phyloP scores from a whole-genome alignment of 2,329 filamentous ascomycete species.

The Ceratocystis cacaofunesta region DNA sequence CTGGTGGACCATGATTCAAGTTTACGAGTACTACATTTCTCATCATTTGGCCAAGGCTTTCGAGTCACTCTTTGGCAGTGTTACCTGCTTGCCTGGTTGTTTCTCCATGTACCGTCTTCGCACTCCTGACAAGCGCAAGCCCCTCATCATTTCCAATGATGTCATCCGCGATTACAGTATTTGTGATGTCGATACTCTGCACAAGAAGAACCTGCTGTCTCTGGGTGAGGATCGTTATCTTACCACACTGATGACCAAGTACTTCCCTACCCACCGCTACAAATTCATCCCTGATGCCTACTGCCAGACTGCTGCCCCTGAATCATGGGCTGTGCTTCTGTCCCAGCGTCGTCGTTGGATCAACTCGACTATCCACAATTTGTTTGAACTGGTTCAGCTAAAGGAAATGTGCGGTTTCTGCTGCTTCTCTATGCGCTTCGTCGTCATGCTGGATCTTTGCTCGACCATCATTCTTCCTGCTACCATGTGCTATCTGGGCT shows the following conservation, averaged over 20 bases:
- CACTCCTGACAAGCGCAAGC: conserved; percentile 85
- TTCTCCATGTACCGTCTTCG: conserved; percentile 98
- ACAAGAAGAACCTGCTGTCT: conserved; percentile 89
- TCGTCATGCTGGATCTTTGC: conserved; percentile 86
- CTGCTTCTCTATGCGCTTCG: conserved; percentile 94
- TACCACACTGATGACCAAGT: conserved; percentile 94
- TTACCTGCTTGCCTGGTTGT: conserved; percentile 98
- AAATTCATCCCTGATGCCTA: conserved; percentile 92
- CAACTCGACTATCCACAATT: conserved; percentile 95
- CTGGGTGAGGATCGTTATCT: conserved; percentile 95
- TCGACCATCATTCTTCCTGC: conserved; percentile 86
- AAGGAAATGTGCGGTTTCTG: conserved; percentile 97
- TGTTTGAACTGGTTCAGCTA: conserved; percentile 77
- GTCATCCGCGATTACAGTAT: conserved; percentile 81
- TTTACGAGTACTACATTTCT: conserved; percentile 99
- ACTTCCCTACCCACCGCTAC: conserved; percentile 90
- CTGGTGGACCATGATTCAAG: conserved; percentile 99
- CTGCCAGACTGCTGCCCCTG: conserved; percentile 83
- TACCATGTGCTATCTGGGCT: conserved; percentile 72
- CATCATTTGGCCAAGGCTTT: conserved; percentile 95
- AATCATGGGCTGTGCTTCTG: conserved; percentile 82
- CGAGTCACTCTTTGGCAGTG: conserved; percentile 91
- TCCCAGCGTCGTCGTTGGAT: conserved; percentile 99
- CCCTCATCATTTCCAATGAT: conserved; percentile 80
- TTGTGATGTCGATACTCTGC: conserved; percentile 80